Percentiles rank a stretch among this genome's conserved stretches.
Conservation (phyloP, 176 grass and related monocot species). For the Guadua angustifolia region DNA sequence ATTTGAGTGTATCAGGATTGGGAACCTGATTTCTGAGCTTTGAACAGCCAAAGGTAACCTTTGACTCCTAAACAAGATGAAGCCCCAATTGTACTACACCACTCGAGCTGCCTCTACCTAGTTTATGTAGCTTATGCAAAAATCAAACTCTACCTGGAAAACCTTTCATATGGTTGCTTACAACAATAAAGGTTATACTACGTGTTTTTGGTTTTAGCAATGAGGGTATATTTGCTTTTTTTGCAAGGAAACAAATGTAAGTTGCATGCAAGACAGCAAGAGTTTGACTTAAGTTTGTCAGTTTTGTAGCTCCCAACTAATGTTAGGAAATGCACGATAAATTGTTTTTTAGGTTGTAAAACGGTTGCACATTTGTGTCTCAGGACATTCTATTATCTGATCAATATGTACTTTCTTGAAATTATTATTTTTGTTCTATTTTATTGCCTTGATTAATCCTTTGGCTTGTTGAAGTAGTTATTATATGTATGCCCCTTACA, state of each 20-base stretch:
- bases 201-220: not conserved
- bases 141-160: not conserved
- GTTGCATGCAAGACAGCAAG: not conserved
- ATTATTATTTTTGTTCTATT: slow-evolving; percentile 5
- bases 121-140: not conserved
- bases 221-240: not conserved
- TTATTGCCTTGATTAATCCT: not conserved
- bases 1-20: not conserved
- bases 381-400: not conserved
- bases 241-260: not conserved
- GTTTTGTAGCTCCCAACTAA: not conserved
- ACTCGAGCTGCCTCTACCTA: not conserved
- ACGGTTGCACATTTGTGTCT: not conserved
- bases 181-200: not conserved
- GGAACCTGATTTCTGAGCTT: not conserved
- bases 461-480: not conserved
- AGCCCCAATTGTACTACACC: not conserved
- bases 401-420: not conserved
- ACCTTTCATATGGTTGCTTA: not conserved
- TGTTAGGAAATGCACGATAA: not conserved
- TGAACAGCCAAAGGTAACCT: not conserved
- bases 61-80: not conserved
- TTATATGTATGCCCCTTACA: slow-evolving; percentile 5
- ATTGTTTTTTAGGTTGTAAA: slow-evolving; percentile 11
- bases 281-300: not conserved